phyloP scores from a whole-genome alignment of 2,329 filamentous ascomycete species.

The Penicillium crustosum region DNA sequence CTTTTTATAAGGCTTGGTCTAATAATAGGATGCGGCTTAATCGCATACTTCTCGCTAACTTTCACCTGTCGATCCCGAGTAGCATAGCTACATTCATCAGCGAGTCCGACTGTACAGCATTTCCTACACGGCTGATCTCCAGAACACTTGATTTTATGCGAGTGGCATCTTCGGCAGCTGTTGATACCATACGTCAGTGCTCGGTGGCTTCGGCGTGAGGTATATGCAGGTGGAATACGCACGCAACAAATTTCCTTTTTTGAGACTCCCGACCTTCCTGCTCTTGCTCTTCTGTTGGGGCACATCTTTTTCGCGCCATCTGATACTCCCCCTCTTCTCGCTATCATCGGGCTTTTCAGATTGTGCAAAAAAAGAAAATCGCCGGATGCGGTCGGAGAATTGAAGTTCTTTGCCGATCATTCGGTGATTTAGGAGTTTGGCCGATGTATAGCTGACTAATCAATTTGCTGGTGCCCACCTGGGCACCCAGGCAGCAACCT shows the following conservation, averaged over 20 bases:
- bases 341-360: constrained; percentile 1
- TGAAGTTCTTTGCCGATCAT: not conserved
- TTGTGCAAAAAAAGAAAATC: not conserved
- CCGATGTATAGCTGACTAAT: constrained; percentile 3
- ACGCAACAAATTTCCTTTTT: constrained; percentile 36
- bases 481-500: not conserved
- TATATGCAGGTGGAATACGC: constrained; percentile 11
- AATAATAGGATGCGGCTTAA: not conserved
- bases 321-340: not conserved
- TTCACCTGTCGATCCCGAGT: constrained; percentile 46
- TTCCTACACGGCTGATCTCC: constrained; percentile 46
- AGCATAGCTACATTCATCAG: constrained; percentile 43
- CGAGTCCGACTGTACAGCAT: constrained; percentile 40
- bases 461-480: not conserved
- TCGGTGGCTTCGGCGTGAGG: not conserved
- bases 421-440: not conserved
- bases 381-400: not conserved
- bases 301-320: constrained; percentile 21
- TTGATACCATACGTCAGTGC: not conserved
- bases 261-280: constrained; percentile 16
- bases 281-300: constrained; percentile 15
- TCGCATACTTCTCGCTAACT: constrained; percentile 37
- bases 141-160: constrained; percentile 51
- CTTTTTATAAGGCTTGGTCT: not conserved
- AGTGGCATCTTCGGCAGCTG: constrained; percentile 47